These are phyloP conservation scores for Cutaneotrichosporon arboriforme DNA, from an alignment of 1,284 basidiomycete genomes.

Conservation along the genomic window DNA sequence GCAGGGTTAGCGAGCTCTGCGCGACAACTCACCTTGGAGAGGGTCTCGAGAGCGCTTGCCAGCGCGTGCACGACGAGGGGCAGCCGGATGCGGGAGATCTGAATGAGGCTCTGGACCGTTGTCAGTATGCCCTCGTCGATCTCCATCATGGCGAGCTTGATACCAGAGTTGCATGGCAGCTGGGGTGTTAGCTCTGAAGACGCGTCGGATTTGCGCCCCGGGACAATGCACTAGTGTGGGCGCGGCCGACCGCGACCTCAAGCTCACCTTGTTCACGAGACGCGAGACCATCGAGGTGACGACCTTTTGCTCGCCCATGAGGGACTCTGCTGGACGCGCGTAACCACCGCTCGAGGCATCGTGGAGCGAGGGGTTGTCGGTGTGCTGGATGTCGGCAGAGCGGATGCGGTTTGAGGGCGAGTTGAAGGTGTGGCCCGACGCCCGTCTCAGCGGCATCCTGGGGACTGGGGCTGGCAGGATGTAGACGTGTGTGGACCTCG, in stretches of 20 bases:
- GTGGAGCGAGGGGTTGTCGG: slow-evolving; percentile 17
- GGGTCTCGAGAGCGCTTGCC: slow-evolving; percentile 65
- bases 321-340: slow-evolving; percentile 8
- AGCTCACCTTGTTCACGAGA: slow-evolving; percentile 42
- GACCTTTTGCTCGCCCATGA: slow-evolving; percentile 34
- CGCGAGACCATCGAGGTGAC: slow-evolving; percentile 33
- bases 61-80: slow-evolving; percentile 74
- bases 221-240: background rate
- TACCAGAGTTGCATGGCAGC: slow-evolving; percentile 81
- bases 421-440: slow-evolving; percentile 20
- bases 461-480: background rate
- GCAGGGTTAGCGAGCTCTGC: slow-evolving; percentile 42
- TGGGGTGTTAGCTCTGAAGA: slow-evolving; percentile 38
- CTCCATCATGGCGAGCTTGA: slow-evolving; percentile 65
- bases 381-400: slow-evolving; percentile 19
- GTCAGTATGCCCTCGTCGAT: slow-evolving; percentile 65
- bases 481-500: background rate
- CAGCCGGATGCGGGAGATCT: slow-evolving; percentile 66
- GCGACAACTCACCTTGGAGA: slow-evolving; percentile 60
- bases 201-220: background rate
- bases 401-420: slow-evolving; percentile 17
- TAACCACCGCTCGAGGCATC: slow-evolving; percentile 7
- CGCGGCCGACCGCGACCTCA: too few species aligned
- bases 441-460: slow-evolving; percentile 21
- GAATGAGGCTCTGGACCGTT: slow-evolving; percentile 69